Base-by-base conservation (phyloP, 345 rosid species). In the Aquilaria sinensis region DNA sequence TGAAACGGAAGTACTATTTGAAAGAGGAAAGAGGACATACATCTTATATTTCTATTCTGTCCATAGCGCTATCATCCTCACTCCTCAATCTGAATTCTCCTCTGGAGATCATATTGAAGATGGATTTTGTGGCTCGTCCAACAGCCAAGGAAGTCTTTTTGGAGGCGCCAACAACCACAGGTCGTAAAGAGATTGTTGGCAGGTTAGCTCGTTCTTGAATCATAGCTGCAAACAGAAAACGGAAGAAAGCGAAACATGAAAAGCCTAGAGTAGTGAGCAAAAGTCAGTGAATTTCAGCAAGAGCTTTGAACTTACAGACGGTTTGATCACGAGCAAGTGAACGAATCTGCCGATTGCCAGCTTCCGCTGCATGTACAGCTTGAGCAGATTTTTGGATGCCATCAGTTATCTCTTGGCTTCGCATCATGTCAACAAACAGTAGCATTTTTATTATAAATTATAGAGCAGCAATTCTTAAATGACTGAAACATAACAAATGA, bases 341-440 rank as follows among this genome's bases (percentile, higher is more conserved):
- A 67, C 99, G 94, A 12, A 95, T 85, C 71, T 81, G 89, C 51
- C 80, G 80, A 61, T 89, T 83, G 69, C 97, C 96, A 62, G 90
- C 92, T 80, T 88, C 93, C 11, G 96, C 97, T 58, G 92, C 92
- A 68, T 87, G 87, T 60, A 91, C 96, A 54, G 77, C 93, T 84
- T 89, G 77, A 59, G 97, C 81, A 62, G 99, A 94, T 81, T 91
- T 94, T 69, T 84, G 81, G 62, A 88, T 82, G 53, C 97, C 99
- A 60, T 88, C 96, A 54, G 83, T 61, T 72, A 94, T 83, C 69
- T 91, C 99, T 68, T 91, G 97, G 83, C 99, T 94, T 73, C 45
- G 59, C 53, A 37, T 6, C 64, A 73, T 58, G 70, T n/a, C 41
- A 43, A 10, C 56, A n/a, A 50, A 29, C 30, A 33, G 12, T 57